Base-by-base conservation (phyloP, 495 filamentous ascomycete species). In the Penicillium coprophilum region DNA sequence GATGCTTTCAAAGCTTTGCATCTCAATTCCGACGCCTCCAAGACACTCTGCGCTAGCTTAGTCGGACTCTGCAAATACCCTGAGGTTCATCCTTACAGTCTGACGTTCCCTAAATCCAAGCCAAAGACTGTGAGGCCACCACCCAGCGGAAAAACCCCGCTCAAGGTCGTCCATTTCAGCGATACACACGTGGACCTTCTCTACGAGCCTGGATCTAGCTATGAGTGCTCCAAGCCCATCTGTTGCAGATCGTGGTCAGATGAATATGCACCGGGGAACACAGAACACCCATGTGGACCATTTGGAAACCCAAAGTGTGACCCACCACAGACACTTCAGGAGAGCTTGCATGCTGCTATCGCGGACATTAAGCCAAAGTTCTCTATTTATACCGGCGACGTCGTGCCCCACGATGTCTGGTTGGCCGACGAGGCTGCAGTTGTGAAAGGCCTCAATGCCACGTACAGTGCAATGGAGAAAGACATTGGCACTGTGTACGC, bases 161-260 rank as follows among this genome's bases (percentile, higher is more conserved):
- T 83, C 60, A 67, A 77, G 24, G 69, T 84, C 12, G 80, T 81
- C 13, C 82, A 84, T 57, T 79, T 79, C 64, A 81, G 74, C 24
- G 82, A 84, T 57, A 81, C 80, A 9, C 82, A 84, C 55, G 68
- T 83, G 46, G 82, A 84, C 56, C 71, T 72, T 0, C 70, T 64
- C 34, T 84, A 84, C 57, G 75, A 74, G 20, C 63, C 67, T 5
- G 82, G 80, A 2, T 67, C 80, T 6, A 82, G 65, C 59, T 75
- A 75, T 30, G 70, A 79, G 50, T 84, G 80, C 59, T 69, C 77
- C 20, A 82, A 82, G 58, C 78, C 76, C 9, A 81, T 85, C 57
- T 85, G 82, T 61, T 85, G 82, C 58, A 64, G 82, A 49, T 61
- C 70, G 2, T 82, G 78, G 55, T 73, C 71, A 23, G 58, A 70